These are phyloP conservation scores for Paramyrothecium sp. DNA, from an alignment of 2,329 filamentous ascomycete species.

Conservation along the genomic window DNA sequence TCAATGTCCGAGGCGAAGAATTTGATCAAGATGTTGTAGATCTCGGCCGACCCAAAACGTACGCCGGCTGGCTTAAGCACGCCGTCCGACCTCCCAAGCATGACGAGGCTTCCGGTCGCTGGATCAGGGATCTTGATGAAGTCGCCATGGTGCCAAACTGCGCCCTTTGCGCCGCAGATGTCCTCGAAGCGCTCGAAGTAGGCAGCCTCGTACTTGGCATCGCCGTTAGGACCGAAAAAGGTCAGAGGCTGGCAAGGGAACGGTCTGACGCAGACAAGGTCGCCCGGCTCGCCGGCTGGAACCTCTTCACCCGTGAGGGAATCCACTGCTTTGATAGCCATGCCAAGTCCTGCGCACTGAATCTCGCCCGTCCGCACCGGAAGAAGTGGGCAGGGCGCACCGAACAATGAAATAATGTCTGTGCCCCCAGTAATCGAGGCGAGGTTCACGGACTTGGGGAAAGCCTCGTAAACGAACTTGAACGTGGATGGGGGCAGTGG, in stretches of 20 bases:
- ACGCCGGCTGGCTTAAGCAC: conserved; percentile 91
- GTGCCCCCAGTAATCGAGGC: conserved; percentile 94
- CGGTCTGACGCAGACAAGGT: conserved; percentile 80
- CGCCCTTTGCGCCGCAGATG: conserved; percentile 32
- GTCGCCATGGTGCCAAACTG: conserved; percentile 91
- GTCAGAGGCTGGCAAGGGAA: conserved; percentile 90
- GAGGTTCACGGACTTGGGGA: conserved; percentile 78
- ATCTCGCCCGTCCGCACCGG: conserved; percentile 74
- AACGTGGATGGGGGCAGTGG: conserved; percentile 93
- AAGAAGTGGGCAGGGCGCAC: conserved; percentile 74
- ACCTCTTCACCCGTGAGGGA: conserved; percentile 54
- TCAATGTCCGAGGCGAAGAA: conserved; percentile 77
- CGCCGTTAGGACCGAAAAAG: conserved; percentile 70
- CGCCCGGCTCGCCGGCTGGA: conserved; percentile 69
- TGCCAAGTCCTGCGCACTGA: conserved; percentile 74
- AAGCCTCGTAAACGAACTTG: conserved; percentile 80
- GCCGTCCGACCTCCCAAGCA: conserved; percentile 91
- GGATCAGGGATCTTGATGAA: conserved; percentile 71
- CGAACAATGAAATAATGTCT: conserved; percentile 95
- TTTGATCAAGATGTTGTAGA: conserved; percentile 89
- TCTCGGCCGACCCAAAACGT: conserved; percentile 89
- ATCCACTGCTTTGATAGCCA: conserved; percentile 68
- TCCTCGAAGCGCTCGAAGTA: conserved; percentile 83
- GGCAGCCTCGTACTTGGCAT: conserved; percentile 73
- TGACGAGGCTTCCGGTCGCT: conserved; percentile 73